phyloP scores from a whole-genome alignment of 2,329 filamentous ascomycete genomes.

The Trichoderma gracile region DNA sequence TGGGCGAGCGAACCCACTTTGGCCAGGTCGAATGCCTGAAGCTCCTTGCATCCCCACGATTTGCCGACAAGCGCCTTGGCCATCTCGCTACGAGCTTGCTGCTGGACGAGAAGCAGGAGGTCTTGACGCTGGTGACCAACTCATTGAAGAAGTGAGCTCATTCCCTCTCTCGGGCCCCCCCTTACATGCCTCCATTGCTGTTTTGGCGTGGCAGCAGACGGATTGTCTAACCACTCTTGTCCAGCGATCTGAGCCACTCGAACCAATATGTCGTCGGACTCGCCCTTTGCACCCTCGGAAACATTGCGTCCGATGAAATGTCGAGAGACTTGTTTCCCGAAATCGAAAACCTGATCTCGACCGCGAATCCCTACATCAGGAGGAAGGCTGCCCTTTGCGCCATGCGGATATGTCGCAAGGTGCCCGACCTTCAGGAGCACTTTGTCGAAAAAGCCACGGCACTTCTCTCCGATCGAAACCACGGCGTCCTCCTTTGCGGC shows the following conservation, averaged over 20 bases:
- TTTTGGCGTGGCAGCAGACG: not conserved
- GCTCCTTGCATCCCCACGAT: constrained; percentile 91
- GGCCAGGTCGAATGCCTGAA: constrained; percentile 99
- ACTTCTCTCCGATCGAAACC: constrained; percentile 87
- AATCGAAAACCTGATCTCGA: constrained; percentile 88
- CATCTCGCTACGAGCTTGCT: constrained; percentile 95
- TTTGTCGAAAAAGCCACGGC: constrained; percentile 92
- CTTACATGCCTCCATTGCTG: not conserved
- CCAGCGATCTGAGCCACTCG: constrained; percentile 88
- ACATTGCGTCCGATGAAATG: constrained; percentile 98
- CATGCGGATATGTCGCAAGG: constrained; percentile 98
- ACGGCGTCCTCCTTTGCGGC: constrained; percentile 90
- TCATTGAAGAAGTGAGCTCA: constrained; percentile 84
- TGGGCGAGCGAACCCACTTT: constrained; percentile 96
- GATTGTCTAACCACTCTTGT: not conserved
- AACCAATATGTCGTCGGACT: constrained; percentile 99
- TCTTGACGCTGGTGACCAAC: constrained; percentile 94
- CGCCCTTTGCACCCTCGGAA: constrained; percentile 92
- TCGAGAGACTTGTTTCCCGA: constrained; percentile 95
- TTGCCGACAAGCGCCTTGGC: constrained; percentile 94
- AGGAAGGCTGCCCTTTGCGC: constrained; percentile 97
- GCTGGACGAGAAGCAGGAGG: constrained; percentile 97
- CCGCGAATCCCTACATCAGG: constrained; percentile 96
- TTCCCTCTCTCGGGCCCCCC: not conserved
- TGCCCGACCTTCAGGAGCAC: constrained; percentile 95